phyloP scores from a whole-genome alignment of 2,329 filamentous ascomycete genomes.

The Neoascochyta sp. region DNA sequence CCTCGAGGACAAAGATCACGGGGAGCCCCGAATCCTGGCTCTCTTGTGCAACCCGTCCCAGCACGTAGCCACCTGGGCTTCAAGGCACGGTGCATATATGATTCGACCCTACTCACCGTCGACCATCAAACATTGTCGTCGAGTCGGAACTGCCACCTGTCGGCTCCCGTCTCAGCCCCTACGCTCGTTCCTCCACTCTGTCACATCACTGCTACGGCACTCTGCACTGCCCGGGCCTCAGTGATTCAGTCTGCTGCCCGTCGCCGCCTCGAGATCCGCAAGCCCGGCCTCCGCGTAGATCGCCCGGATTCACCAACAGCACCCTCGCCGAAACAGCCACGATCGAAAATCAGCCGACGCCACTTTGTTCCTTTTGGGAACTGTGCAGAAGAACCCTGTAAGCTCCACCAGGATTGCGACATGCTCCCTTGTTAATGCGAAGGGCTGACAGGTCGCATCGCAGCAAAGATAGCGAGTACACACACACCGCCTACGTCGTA shows the following conservation, averaged over 20 bases:
- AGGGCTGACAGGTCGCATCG: conserved; percentile 35
- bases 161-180: too few relatives aligned
- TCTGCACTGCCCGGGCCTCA: too few relatives aligned
- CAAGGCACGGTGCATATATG: conserved; percentile 37
- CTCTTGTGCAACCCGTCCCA: conserved; percentile 29
- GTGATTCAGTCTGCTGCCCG: too few relatives aligned
- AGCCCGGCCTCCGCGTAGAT: conserved; percentile 29
- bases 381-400: conserved; percentile 37
- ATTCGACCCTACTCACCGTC: conserved; percentile 24
- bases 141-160: conserved; percentile 8
- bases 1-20: conserved; percentile 31
- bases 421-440: conserved; percentile 24
- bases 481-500: conserved; percentile 32
- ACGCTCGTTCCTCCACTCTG: too few relatives aligned
- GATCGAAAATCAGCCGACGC: conserved; percentile 26
- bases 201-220: too few relatives aligned
- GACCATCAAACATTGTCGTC: too few relatives aligned
- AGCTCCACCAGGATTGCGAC: conserved; percentile 31
- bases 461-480: conserved; percentile 17
- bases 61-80: conserved; percentile 25
- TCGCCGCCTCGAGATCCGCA: too few relatives aligned
- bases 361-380: conserved; percentile 33
- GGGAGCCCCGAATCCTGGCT: conserved; percentile 27
- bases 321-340: conserved; percentile 35
- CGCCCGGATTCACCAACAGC: conserved; percentile 28